Evolutionary conservation across 805 yeast genomes (phyloP), one percentile per base, ranked within the genome.

Genomic region (Maudiozyma serrabonitensis): DNA sequence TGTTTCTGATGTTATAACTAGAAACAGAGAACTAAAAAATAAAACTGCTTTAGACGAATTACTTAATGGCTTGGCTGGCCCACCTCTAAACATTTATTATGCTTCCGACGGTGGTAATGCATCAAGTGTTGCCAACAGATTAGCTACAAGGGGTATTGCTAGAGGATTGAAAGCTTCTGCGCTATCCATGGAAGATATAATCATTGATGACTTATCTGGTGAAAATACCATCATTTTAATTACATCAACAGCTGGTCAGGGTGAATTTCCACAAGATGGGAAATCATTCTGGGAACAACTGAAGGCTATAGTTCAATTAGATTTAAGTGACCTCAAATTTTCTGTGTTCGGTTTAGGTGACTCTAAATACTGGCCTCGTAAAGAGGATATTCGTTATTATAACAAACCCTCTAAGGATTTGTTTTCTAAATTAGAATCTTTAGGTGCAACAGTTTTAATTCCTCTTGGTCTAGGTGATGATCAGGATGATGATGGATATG

Each of bases 61-160:
- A 51, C 73, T 91, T 44, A 95, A 85, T 56, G 95, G 95, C 21
- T 73, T 91, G 51, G 79, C 88, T 34, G 97, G 97, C 31, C 96
- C 96, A 32, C 96, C 97, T 45, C 67, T 89, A 53, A 82, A 91
- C 13, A 77, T 88, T 54, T 82, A 88, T 19, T 88, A 78, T 69
- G 96, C 96, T 5, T 87, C 95, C 19, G 96, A 88, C 62, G 95
- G 95, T 62, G 96, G 96, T 46, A 84, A 80, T 58, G 96, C 95
- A 41, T 84, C 85, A 60, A 75, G 74, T 43, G 72, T 88, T n/a
- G 95, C 95, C 34, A 84, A 82, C 65, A 80, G 87, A 60, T 72
- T 88, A 52, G 82, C 81, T 50, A 75, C 83, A 55, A 84, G 95
- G 56, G 95, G 91, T n/a, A 71, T 82, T 56, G 84, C 82, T 28